A percentile compares a stretch with the other conserved stretches of the same genome.
These are phyloP conservation scores for Penicillium italicum DNA, from an alignment of 2,329 filamentous ascomycete species.

Conservation along the genomic window DNA sequence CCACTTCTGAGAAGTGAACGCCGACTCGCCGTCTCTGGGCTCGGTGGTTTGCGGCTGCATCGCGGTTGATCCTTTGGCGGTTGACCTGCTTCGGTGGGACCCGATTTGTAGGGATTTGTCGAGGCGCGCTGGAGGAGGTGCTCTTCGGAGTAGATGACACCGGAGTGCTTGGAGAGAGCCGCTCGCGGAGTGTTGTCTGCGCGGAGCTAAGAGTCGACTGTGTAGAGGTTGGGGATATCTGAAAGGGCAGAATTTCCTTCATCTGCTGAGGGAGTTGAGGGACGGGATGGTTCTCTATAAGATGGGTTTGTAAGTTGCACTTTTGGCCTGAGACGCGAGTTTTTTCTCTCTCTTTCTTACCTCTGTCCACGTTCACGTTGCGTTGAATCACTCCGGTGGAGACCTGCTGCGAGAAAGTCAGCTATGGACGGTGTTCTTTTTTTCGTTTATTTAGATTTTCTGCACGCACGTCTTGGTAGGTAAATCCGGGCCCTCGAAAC, in stretches of 20 bases:
- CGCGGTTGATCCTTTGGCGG: neutral
- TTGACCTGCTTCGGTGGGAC: neutral
- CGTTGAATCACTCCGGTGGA: neutral
- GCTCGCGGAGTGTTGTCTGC: neutral
- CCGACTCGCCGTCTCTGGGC: neutral
- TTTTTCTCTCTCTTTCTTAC: neutral
- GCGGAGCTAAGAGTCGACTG: neutral
- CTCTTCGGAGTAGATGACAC: neutral
- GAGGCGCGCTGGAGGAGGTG: neutral
- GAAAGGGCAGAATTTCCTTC: neutral
- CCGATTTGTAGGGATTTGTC: neutral
- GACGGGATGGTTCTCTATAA: neutral
- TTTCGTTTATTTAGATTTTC: neutral
- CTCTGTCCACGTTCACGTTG: neutral
- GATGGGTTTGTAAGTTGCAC: neutral
- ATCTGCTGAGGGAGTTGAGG: neutral
- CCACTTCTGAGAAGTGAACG: slow-evolving; percentile 13
- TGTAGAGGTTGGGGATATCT: neutral
- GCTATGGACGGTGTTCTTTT: neutral
- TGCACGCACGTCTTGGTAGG: neutral
- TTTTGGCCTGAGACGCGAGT: neutral
- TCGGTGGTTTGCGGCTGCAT: neutral
- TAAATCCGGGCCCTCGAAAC: neutral
- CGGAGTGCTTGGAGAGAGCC: neutral
- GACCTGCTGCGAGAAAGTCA: neutral